A percentile compares a stretch with the other conserved stretches of the same genome.
Conservation (phyloP, 73 alveolate genomes). For the Paramecium biaurelia region DNA sequence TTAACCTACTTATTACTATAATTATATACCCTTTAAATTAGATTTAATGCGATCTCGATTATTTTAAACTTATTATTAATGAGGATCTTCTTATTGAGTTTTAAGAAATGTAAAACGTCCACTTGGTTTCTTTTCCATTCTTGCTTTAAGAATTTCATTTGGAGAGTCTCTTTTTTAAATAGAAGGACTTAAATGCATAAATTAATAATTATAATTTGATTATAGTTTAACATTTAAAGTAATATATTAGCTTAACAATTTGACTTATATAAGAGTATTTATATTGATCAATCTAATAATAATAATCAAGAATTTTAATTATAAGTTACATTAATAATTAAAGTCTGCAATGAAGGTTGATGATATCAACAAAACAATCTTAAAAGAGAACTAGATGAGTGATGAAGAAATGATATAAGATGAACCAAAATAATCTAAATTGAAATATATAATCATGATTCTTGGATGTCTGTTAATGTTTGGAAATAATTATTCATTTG, state of each 20-base stretch:
- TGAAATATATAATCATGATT: neutral
- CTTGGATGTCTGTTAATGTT: conserved; percentile 23
- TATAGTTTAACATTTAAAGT: too few species aligned
- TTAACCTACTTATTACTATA: neutral
- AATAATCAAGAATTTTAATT: neutral
- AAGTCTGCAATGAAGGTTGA: neutral
- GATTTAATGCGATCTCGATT: conserved; percentile 19
- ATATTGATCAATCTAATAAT: neutral
- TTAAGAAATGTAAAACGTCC: neutral
- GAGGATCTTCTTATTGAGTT: neutral
- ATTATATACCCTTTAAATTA: neutral
- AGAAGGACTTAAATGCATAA: conserved; percentile 7
- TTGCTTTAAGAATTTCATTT: neutral
- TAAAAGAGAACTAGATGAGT: neutral
- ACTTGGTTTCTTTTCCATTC: conserved; percentile 25
- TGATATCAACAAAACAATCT: neutral
- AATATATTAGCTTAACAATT: too few species aligned
- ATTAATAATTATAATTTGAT: neutral
- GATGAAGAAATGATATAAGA: neutral
- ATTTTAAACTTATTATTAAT: neutral
- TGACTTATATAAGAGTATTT: neutral
- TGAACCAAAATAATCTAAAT: neutral
- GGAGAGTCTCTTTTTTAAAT: neutral
- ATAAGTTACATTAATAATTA: neutral
- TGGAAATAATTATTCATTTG: conserved; percentile 30